These are phyloP conservation scores for Vitis amurensis DNA, from an alignment of 164 flowering plant species.

Conservation along the genomic window DNA sequence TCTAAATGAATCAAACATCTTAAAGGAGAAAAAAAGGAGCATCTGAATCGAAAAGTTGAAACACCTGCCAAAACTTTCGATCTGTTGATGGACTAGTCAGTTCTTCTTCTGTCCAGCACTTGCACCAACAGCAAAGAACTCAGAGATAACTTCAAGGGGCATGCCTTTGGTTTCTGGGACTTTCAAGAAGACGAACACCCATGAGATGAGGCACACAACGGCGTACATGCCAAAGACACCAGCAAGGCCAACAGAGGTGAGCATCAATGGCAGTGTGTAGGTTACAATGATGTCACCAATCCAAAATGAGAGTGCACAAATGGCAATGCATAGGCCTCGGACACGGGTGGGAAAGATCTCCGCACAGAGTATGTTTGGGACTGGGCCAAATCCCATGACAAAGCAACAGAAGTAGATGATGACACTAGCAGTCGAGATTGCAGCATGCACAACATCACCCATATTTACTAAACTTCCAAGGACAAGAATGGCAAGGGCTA, in stretches of 20 bases:
- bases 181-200: slow-evolving; percentile 80
- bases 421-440: slow-evolving; percentile 68
- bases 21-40: not conserved
- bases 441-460: slow-evolving; percentile 55
- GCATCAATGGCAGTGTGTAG: slow-evolving; percentile 82
- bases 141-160: slow-evolving; percentile 93
- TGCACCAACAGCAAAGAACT: slow-evolving; percentile 91
- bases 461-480: slow-evolving; percentile 43
- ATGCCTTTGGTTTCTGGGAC: slow-evolving; percentile 98
- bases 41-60: not conserved
- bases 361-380: slow-evolving; percentile 91
- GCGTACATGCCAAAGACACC: slow-evolving; percentile 89
- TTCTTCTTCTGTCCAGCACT: slow-evolving; percentile 37
- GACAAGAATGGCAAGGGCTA: slow-evolving; percentile 62
- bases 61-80: slow-evolving; percentile 6
- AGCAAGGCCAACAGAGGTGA: slow-evolving; percentile 71
- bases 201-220: slow-evolving; percentile 63
- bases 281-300: slow-evolving; percentile 85
- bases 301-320: slow-evolving; percentile 86
- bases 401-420: slow-evolving; percentile 81
- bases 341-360: slow-evolving; percentile 96
- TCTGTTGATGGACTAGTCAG: not conserved
- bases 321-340: slow-evolving; percentile 92
- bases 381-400: slow-evolving; percentile 88
- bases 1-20: slow-evolving; percentile 13